Evolutionary conservation across 2,329 filamentous ascomycete genomes (phyloP), one percentile per base, ranked within the genome.

Genomic region (Phialemoniopsis sp.): DNA sequence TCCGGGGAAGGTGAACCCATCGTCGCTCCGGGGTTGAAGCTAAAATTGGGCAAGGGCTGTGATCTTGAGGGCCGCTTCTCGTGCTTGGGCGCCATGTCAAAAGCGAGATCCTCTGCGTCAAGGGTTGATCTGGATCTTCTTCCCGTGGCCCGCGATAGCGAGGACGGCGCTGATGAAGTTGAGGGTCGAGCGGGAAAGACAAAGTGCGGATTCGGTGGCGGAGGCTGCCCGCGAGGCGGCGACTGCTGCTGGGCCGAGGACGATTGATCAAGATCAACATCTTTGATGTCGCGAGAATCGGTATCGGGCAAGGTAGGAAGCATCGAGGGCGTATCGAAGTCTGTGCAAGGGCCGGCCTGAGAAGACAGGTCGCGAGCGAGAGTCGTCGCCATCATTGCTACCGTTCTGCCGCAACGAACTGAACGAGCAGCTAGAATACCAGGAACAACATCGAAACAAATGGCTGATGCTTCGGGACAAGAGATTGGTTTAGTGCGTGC

Each of bases 141-240:
- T 30, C 67, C 68, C 3, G 65, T 66, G 1, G 69, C 59, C 44
- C 75, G 64, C 8, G 75, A 69, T 33, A 66, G 66, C 0, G 70
- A 66, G 4, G 68, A 63, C 3, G 72, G 66, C 4, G 70, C 66
- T 2, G 72, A 69, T 15, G 66, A 63, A 7, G 73, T 64, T 2
- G 72, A 57, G 8, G 70, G 61, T 34, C 65, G 60, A 16, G 67
- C 60, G 2, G 81, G 82, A 50, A 85, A 85, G 41, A 80, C 70
- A 51, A 85, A 85, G 6, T 72, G 73, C 21, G 82, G 80, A 38
- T 85, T 85, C 34, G 80, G 79, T 37, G 67, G 68, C 38, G 75
- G 73, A 18, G 61, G 49, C 17, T 59, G 56, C 32, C 56, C 53
- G 38, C 55, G 56, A 37, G 62, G 60, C 2, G 45, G 42, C 34